These are phyloP conservation scores for Filosporella fistucella DNA, from an alignment of 495 filamentous ascomycete genomes.

Conservation along the genomic window DNA sequence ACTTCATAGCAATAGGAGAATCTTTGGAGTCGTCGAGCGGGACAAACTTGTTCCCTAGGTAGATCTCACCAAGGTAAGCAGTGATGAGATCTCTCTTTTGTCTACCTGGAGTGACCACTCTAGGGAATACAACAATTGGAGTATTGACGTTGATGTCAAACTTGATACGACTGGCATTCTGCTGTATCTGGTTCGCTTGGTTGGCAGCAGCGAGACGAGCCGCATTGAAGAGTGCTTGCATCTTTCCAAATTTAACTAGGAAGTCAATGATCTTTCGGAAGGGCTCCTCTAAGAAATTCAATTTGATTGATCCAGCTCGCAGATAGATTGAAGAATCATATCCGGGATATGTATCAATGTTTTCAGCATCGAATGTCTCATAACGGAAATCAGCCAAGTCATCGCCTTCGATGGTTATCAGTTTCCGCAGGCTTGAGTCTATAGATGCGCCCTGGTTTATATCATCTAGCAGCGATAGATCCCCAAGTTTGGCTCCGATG, in stretches of 20 bases:
- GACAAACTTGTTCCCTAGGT: slow-evolving; percentile 87
- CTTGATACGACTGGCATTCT: slow-evolving; percentile 82
- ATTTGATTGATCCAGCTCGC: slow-evolving; percentile 86
- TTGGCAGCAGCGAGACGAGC: slow-evolving; percentile 92
- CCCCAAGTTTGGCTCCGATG: slow-evolving; percentile 79
- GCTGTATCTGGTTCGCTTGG: slow-evolving; percentile 87
- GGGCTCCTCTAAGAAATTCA: slow-evolving; percentile 94
- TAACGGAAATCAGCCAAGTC: slow-evolving; percentile 98
- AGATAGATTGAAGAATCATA: slow-evolving; percentile 89
- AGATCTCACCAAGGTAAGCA: slow-evolving; percentile 94
- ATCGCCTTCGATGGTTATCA: slow-evolving; percentile 90
- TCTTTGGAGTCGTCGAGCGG: slow-evolving; percentile 68
- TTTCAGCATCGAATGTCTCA: slow-evolving; percentile 82
- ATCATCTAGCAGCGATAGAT: slow-evolving; percentile 86
- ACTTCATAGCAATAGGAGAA: slow-evolving; percentile 76
- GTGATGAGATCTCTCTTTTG: slow-evolving; percentile 74
- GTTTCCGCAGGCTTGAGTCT: slow-evolving; percentile 74
- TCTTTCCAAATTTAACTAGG: slow-evolving; percentile 95
- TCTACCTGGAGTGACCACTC: slow-evolving; percentile 55
- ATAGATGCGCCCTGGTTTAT: slow-evolving; percentile 74
- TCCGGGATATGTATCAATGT: slow-evolving; percentile 71
- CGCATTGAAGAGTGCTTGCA: slow-evolving; percentile 98
- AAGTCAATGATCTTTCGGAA: slow-evolving; percentile 99
- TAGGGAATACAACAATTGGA: slow-evolving; percentile 91
- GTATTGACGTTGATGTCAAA: slow-evolving; percentile 93